phyloP scores from a whole-genome alignment of 441 rosid genomes.

The Aquilaria agallochum region DNA sequence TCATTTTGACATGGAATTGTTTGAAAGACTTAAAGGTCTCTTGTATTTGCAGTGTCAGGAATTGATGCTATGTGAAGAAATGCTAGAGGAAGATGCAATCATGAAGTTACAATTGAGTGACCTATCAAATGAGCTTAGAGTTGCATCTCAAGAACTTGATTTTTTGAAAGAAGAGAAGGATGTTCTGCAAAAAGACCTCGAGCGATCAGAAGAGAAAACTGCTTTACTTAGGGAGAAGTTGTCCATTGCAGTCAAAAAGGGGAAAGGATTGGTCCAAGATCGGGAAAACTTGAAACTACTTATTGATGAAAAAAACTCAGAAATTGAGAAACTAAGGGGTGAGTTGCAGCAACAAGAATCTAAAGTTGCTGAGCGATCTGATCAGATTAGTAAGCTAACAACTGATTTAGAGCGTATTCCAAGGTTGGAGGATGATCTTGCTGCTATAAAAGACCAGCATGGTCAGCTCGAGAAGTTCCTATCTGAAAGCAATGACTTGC shows the following conservation, averaged over 20 bases:
- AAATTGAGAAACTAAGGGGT: slow-evolving; percentile 59
- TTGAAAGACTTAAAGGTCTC: slow-evolving; percentile 61
- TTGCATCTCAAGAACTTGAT: slow-evolving; percentile 40
- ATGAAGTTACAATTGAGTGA: slow-evolving; percentile 38
- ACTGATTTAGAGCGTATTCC: slow-evolving; percentile 48
- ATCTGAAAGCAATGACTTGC: slow-evolving; percentile 49
- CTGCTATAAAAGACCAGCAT: slow-evolving; percentile 39
- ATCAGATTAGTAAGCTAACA: slow-evolving; percentile 51
- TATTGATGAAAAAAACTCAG: slow-evolving; percentile 67
- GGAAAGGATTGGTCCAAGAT: slow-evolving; percentile 92
- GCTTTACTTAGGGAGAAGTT: slow-evolving; percentile 76
- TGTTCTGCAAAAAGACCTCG: slow-evolving; percentile 59
- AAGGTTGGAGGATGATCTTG: slow-evolving; percentile 64
- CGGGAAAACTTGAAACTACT: slow-evolving; percentile 63
- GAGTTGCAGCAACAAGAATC: slow-evolving; percentile 56
- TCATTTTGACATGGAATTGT: slow-evolving; percentile 30
- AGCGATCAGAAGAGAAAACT: slow-evolving; percentile 81
- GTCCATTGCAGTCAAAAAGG: slow-evolving; percentile 94
- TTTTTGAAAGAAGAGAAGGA: slow-evolving; percentile 54
- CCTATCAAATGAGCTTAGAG: slow-evolving; percentile 35
- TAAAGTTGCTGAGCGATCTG: slow-evolving; percentile 44
- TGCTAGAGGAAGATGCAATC: slow-evolving; percentile 60
- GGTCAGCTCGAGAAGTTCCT: slow-evolving; percentile 66
- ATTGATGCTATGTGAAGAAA: slow-evolving; percentile 51
- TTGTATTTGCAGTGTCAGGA: slow-evolving; percentile 68